phyloP scores from a whole-genome alignment of 1,284 basidiomycete species.

The Ganoderma sinense region DNA sequence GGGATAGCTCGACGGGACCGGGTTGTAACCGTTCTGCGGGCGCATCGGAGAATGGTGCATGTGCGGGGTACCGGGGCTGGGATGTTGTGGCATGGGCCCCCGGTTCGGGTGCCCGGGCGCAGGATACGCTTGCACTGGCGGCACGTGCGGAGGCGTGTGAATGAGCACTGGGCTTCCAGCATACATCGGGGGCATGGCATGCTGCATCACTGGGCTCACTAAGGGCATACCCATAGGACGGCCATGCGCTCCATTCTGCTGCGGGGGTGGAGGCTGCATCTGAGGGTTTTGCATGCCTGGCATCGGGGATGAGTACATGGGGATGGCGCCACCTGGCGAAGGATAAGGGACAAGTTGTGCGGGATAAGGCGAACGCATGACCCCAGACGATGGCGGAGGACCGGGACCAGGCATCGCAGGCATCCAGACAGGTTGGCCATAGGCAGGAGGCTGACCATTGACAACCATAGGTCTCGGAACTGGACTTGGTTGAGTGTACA shows the following conservation, averaged over 20 bases:
- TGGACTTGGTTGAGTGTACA: slow-evolving; percentile 71
- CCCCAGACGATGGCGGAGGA: slow-evolving; percentile 54
- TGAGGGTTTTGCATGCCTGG: slow-evolving; percentile 48
- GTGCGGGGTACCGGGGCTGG: slow-evolving; percentile 29
- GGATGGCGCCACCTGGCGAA: slow-evolving; percentile 52
- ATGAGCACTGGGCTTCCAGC: slow-evolving; percentile 72
- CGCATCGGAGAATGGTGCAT: slow-evolving; percentile 29
- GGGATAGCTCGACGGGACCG: slow-evolving; percentile 37
- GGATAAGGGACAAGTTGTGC: slow-evolving; percentile 70
- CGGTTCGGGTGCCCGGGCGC: slow-evolving; percentile 32
- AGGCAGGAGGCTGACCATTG: slow-evolving; percentile 62
- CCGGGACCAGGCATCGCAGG: slow-evolving; percentile 50
- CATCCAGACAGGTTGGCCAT: slow-evolving; percentile 73
- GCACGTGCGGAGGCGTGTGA: slow-evolving; percentile 51
- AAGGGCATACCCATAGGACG: slow-evolving; percentile 58
- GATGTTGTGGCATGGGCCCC: slow-evolving; percentile 29
- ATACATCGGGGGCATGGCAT: slow-evolving; percentile 65
- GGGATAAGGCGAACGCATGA: slow-evolving; percentile 75
- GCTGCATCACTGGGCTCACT: slow-evolving; percentile 75
- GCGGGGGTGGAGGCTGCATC: slow-evolving; percentile 38
- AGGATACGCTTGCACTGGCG: slow-evolving; percentile 35
- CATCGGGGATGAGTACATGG: slow-evolving; percentile 55
- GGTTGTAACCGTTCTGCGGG: slow-evolving; percentile 32
- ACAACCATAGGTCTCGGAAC: slow-evolving; percentile 65
- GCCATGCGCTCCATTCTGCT: slow-evolving; percentile 50